Evolutionary conservation across 495 filamentous ascomycete genomes (phyloP).

Genomic region (Trichoderma asperelloides): DNA sequence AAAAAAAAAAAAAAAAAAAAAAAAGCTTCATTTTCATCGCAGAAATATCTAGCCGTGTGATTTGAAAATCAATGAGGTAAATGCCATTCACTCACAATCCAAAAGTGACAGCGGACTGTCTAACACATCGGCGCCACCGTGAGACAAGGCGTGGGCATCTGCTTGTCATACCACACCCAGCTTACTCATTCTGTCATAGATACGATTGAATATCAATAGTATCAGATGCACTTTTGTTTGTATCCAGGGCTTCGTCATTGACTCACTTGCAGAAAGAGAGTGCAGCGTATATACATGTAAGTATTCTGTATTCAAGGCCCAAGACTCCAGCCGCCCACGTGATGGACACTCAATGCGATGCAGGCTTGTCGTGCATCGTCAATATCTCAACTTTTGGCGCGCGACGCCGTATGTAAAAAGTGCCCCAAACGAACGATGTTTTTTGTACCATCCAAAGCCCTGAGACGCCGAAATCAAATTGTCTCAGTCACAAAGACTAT

Average conservation of each 20-base stretch:
- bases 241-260: background rate
- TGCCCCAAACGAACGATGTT: no score
- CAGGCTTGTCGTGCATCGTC: background rate
- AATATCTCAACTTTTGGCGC: no score
- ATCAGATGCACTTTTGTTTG: background rate
- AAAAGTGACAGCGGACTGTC: background rate
- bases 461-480: no score
- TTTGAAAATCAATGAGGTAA: background rate
- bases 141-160: background rate
- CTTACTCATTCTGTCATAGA: no score
- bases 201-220: background rate
- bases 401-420: no score
- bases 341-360: background rate
- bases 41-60: no score
- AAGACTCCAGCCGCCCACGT: background rate
- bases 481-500: no score
- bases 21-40: no score
- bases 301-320: background rate
- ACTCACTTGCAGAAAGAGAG: background rate
- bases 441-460: no score
- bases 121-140: background rate
- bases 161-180: background rate
- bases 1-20: no score
- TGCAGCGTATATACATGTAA: background rate
- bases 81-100: background rate